Conservation (phyloP, 257 asterid genomes). For the Solanum pennellii region DNA sequence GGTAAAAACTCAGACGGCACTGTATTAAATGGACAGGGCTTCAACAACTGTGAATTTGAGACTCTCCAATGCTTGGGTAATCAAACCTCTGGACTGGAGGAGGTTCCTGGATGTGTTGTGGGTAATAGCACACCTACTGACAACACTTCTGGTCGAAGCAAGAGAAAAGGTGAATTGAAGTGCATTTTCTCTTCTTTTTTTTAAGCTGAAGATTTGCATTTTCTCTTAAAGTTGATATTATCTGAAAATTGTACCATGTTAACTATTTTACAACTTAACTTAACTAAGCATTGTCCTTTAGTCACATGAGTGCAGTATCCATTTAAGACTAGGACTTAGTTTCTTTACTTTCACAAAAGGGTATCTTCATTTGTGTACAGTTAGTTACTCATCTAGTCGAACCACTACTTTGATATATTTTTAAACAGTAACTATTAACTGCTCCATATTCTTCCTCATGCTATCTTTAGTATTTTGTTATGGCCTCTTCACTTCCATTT, state of each 20-base stretch:
- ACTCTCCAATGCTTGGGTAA: conserved; percentile 11
- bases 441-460: not conserved
- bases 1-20: conserved; percentile 12
- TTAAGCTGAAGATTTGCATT: not conserved
- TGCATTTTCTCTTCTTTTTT: not conserved
- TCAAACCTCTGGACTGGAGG: conserved; percentile 8
- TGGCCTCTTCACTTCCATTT: not conserved
- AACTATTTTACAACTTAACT: not conserved
- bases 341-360: not conserved
- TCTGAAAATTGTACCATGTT: not conserved
- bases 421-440: not conserved
- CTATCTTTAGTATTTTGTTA: not conserved
- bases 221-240: not conserved
- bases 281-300: not conserved
- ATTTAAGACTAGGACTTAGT: not conserved
- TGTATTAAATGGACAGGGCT: conserved; percentile 34
- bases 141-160: conserved; percentile 1
- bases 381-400: not conserved
- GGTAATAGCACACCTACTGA: conserved; percentile 4
- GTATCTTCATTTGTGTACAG: not conserved
- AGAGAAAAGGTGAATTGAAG: conserved; percentile 9
- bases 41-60: conserved; percentile 14
- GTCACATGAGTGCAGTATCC: not conserved
- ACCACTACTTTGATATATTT: not conserved
- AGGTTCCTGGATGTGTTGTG: conserved; percentile 2